Evolutionary conservation across 345 rosid genomes (phyloP).

Genomic region (Linum tenue): DNA sequence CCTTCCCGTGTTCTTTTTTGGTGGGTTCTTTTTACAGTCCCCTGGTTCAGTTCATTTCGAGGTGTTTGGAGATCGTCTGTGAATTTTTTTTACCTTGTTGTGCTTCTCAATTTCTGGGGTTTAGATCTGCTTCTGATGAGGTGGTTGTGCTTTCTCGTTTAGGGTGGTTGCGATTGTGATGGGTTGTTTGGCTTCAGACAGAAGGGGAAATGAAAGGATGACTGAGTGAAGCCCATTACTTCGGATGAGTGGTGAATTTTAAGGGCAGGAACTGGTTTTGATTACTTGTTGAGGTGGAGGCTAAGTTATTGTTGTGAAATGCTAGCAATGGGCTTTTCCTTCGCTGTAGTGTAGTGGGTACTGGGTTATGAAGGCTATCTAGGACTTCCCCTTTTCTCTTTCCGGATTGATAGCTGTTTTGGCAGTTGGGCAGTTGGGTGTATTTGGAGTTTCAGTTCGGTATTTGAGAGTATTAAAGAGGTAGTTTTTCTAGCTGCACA

Average conservation of each 20-base stretch:
- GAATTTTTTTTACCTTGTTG: too few relatives aligned
- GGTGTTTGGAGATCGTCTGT: not conserved
- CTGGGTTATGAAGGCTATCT: not conserved
- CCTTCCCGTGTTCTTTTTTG: not conserved
- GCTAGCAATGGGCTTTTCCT: not conserved
- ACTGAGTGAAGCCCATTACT: too few relatives aligned
- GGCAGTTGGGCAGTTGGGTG: too few relatives aligned
- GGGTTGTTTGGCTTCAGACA: not conserved
- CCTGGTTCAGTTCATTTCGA: not conserved
- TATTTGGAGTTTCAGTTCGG: too few relatives aligned
- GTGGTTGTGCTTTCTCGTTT: not conserved
- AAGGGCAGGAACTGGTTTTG: too few relatives aligned
- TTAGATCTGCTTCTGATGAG: not conserved
- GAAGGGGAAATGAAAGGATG: not conserved
- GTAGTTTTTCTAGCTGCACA: too few relatives aligned
- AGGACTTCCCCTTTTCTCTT: not conserved
- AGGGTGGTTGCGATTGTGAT: not conserved
- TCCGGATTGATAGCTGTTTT: not conserved
- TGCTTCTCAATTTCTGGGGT: not conserved
- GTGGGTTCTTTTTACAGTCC: not conserved
- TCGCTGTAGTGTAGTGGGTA: not conserved
- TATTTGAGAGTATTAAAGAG: too few relatives aligned
- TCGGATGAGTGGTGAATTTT: not conserved
- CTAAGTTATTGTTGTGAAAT: not conserved
- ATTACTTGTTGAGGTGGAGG: not conserved